phyloP scores from a whole-genome alignment of 345 rosid genomes.

The Salix purpurea region DNA sequence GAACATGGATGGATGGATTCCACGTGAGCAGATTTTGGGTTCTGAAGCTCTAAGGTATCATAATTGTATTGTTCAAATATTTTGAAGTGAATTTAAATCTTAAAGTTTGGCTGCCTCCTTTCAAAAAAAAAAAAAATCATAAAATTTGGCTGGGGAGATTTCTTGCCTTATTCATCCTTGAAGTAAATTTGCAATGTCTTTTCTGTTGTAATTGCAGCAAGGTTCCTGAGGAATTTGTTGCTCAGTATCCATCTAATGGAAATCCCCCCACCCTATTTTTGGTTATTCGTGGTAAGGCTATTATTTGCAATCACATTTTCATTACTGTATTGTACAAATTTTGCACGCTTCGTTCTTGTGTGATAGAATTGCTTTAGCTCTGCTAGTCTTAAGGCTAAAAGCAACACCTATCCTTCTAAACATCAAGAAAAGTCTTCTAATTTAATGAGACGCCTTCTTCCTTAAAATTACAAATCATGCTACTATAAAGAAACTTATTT shows the following conservation, averaged over 20 bases:
- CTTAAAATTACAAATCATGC: neutral
- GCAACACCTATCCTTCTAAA: neutral
- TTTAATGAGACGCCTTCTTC: neutral
- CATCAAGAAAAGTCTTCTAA: neutral
- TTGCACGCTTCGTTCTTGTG: neutral
- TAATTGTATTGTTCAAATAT: neutral
- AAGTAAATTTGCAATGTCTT: constrained; percentile 1
- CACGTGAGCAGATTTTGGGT: constrained; percentile 89
- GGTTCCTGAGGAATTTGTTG: constrained; percentile 72
- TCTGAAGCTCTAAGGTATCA: constrained; percentile 81
- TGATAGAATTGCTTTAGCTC: neutral
- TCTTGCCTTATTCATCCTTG: neutral
- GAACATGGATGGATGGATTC: constrained; percentile 96
- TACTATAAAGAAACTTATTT: neutral
- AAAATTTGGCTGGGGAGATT: neutral
- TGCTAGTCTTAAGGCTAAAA: neutral
- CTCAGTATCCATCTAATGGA: constrained; percentile 77
- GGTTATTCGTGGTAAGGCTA: constrained; percentile 64
- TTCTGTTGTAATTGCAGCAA: constrained; percentile 52
- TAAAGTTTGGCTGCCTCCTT: neutral
- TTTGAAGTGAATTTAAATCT: neutral
- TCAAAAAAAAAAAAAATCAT: neutral
- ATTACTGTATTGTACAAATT: neutral
- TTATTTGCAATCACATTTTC: neutral
- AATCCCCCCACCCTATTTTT: constrained; percentile 89